These are phyloP conservation scores for Geotrichum reessii DNA, from an alignment of 1,139 yeast species.

Conservation along the genomic window DNA sequence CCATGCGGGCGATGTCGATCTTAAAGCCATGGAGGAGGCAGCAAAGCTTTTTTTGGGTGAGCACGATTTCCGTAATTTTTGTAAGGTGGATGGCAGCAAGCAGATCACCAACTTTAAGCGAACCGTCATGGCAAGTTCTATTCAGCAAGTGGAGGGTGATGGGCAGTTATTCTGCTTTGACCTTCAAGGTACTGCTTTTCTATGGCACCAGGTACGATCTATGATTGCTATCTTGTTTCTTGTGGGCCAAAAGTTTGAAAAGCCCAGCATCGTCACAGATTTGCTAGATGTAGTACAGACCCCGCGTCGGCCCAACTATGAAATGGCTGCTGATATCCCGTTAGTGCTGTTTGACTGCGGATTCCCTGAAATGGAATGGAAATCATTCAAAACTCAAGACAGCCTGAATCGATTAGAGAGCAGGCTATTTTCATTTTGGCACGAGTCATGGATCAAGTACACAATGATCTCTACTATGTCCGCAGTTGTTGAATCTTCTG, in stretches of 20 bases:
- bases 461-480: conserved; percentile 33
- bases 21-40: conserved; percentile 63
- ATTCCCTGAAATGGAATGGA: conserved; percentile 69
- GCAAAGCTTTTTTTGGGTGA: conserved; percentile 62
- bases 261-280: conserved; percentile 49
- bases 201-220: conserved; percentile 98
- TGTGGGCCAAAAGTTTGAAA: conserved; percentile 74
- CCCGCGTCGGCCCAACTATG: conserved; percentile 74
- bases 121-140: conserved; percentile 39
- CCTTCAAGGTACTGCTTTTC: conserved; percentile 79
- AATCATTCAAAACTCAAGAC: conserved; percentile 22
- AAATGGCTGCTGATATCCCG: conserved; percentile 91
- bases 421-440: conserved; percentile 31
- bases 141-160: conserved; percentile 23
- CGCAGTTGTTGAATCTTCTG: conserved; percentile 22
- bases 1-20: conserved; percentile 47
- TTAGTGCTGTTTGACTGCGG: conserved; percentile 80
- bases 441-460: conserved; percentile 35
- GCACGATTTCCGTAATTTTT: conserved; percentile 90
- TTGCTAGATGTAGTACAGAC: conserved; percentile 53
- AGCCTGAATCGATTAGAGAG: conserved; percentile 24
- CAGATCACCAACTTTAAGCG: conserved; percentile 75
- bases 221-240: conserved; percentile 81
- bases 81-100: conserved; percentile 90
- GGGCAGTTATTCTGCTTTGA: conserved; percentile 56